Conservation (phyloP, 2,329 filamentous ascomycete species). For the Polytolypa hystricis region DNA sequence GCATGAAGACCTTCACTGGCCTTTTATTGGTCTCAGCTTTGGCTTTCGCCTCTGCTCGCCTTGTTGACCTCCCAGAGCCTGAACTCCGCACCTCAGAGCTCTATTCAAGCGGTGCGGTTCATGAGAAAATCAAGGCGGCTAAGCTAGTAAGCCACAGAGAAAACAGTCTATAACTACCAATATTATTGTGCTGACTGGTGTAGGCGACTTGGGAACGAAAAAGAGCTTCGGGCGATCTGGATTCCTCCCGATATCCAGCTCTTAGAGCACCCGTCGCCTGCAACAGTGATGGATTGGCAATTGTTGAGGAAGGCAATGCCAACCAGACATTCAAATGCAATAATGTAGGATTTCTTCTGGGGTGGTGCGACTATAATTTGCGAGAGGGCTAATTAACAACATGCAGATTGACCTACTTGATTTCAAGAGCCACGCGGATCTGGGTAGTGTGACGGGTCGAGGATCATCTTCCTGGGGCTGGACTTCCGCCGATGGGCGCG, state of each 20-base stretch:
- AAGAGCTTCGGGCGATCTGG: neutral
- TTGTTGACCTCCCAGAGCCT: neutral
- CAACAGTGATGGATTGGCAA: neutral
- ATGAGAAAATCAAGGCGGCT: neutral
- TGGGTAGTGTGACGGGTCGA: neutral
- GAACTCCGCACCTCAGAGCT: neutral
- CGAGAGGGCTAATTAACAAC: neutral
- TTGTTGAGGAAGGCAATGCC: neutral
- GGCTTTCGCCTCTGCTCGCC: neutral
- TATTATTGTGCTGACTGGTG: neutral
- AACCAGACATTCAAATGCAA: constrained; percentile 1
- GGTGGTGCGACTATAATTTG: no score
- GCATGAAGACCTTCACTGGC: neutral
- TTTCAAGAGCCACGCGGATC: neutral
- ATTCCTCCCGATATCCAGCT: neutral
- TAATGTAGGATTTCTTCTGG: neutral
- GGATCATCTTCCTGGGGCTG: neutral
- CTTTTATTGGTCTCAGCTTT: neutral
- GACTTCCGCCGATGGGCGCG: neutral
- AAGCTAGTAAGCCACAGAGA: neutral
- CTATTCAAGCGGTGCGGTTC: neutral
- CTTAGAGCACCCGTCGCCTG: neutral
- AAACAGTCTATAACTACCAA: neutral
- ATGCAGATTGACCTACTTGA: neutral
- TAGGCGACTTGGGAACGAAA: neutral